phyloP scores from a whole-genome alignment of 305 asterid species.

The Striga hermonthica region DNA sequence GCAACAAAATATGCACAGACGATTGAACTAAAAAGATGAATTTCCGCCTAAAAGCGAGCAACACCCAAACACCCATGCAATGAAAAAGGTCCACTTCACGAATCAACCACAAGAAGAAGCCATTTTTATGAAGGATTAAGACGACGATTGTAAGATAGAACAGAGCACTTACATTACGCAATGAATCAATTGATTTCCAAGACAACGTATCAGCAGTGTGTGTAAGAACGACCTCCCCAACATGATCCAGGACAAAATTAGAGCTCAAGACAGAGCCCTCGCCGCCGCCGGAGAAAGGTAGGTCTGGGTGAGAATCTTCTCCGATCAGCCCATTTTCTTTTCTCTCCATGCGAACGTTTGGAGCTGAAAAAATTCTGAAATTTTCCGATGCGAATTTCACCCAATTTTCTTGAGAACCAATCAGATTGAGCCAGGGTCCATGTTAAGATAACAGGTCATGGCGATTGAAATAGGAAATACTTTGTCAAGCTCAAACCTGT shows the following conservation, averaged over 20 bases:
- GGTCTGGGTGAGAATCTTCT: slow-evolving; percentile 38
- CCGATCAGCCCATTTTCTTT: slow-evolving; percentile 37
- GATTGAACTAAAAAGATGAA: neutral
- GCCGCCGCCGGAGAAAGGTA: slow-evolving; percentile 33
- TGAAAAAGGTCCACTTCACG: neutral
- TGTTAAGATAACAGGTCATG: neutral
- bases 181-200: slow-evolving; percentile 58
- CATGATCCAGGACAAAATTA: slow-evolving; percentile 52
- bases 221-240: slow-evolving; percentile 69
- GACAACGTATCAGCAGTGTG: slow-evolving; percentile 56
- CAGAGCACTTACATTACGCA: slow-evolving; percentile 43
- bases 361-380: slow-evolving; percentile 17
- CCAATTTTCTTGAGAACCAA: slow-evolving; percentile 11
- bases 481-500: neutral
- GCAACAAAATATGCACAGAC: neutral
- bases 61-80: slow-evolving; percentile 22
- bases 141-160: neutral
- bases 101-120: neutral
- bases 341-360: slow-evolving; percentile 44
- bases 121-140: neutral
- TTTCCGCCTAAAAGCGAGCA: slow-evolving; percentile 21
- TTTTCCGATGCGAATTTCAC: slow-evolving; percentile 28
- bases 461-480: slow-evolving; percentile 1
- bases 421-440: slow-evolving; percentile 19
- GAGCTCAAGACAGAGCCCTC: slow-evolving; percentile 48